Conservation (phyloP, 495 filamentous ascomycete species). For the Patellaria atrata region DNA sequence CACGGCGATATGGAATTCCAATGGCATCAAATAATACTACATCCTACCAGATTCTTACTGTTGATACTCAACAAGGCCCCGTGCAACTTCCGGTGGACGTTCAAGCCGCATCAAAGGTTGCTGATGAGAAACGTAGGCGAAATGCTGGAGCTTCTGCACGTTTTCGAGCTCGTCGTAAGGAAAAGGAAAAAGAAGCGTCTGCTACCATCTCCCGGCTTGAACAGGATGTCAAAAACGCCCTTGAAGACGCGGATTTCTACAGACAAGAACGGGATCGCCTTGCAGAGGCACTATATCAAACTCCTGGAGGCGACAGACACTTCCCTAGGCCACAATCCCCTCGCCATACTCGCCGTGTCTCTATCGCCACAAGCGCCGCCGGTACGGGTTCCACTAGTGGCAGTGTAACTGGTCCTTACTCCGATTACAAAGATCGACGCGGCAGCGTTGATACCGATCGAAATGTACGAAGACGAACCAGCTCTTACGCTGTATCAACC, state of each 20-base stretch:
- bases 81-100: conserved; percentile 31
- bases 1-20: conserved; percentile 19
- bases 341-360: conserved; percentile 10
- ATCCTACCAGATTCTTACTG: conserved; percentile 27
- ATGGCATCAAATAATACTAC: conserved; percentile 26
- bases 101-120: conserved; percentile 26
- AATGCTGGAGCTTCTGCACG: conserved; percentile 88
- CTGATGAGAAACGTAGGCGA: conserved; percentile 36
- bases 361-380: conserved; percentile 5
- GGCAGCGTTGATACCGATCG: conserved; percentile 11
- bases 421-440: conserved; percentile 6
- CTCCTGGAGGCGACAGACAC: conserved; percentile 23
- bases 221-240: conserved; percentile 32
- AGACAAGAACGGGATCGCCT: conserved; percentile 28
- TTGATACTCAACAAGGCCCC: conserved; percentile 24
- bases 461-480: conserved; percentile 18
- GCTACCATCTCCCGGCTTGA: conserved; percentile 51
- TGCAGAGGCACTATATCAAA: conserved; percentile 16
- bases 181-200: conserved; percentile 67
- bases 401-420: conserved; percentile 11
- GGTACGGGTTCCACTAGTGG: conserved; percentile 5
- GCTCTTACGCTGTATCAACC: conserved; percentile 12
- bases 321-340: conserved; percentile 26
- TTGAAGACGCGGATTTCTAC: conserved; percentile 30
- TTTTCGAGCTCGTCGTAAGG: conserved; percentile 78